phyloP scores from a whole-genome alignment of 164 flowering plant species.

The Sedum album region DNA sequence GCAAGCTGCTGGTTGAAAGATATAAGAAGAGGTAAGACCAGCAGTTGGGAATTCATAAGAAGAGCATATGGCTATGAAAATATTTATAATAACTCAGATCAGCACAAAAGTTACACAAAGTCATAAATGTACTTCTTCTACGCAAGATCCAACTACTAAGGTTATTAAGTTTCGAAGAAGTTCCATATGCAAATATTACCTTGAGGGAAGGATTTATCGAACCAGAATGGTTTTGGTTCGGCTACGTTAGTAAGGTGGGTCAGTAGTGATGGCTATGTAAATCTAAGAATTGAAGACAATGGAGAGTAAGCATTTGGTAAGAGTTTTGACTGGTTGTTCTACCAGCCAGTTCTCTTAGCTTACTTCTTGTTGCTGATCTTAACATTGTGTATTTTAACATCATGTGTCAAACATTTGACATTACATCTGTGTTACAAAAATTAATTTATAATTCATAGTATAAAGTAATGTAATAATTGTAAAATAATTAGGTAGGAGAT shows the following conservation, averaged over 20 bases:
- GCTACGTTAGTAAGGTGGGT: background rate
- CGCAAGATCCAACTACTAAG: background rate
- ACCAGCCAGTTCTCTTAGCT: background rate
- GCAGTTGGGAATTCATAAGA: slow-evolving; percentile 1
- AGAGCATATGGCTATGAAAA: background rate
- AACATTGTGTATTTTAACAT: background rate
- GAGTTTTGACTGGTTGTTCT: slow-evolving; percentile 5
- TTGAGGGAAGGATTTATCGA: background rate
- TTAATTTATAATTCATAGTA: background rate
- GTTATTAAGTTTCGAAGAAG: background rate
- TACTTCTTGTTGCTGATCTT: background rate
- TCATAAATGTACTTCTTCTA: background rate
- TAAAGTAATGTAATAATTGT: too few relatives aligned
- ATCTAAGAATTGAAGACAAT: slow-evolving; percentile 2
- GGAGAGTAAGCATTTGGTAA: background rate
- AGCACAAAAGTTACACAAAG: background rate
- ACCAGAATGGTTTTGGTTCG: background rate
- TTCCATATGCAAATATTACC: background rate
- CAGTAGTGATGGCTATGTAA: background rate
- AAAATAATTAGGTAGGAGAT: slow-evolving; percentile 6
- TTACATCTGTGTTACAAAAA: background rate
- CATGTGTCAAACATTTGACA: too few relatives aligned
- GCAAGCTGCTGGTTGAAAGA: background rate
- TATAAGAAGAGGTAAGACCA: slow-evolving; percentile 3
- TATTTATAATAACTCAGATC: background rate